Conservation (phyloP, 2,329 filamentous ascomycete genomes). For the Sphaceloma murrayae region DNA sequence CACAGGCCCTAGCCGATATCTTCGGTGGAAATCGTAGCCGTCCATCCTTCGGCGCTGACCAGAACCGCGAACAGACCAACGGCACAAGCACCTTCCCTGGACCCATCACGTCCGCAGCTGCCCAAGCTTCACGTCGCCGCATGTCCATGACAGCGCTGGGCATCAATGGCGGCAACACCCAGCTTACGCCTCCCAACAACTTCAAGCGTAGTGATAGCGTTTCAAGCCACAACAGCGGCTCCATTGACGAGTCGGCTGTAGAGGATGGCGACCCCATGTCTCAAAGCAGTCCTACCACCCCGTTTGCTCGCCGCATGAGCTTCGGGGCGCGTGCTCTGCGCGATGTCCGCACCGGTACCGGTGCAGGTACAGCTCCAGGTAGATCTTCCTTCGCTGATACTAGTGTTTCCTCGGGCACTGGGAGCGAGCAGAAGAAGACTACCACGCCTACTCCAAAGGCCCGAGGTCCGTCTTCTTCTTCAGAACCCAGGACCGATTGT, state of each 20-base stretch:
- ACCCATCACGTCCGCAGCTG: slow-evolving; percentile 41
- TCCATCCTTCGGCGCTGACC: slow-evolving; percentile 20
- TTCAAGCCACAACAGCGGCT: slow-evolving; percentile 34
- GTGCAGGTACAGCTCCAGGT: slow-evolving; percentile 54
- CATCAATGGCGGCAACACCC: slow-evolving; percentile 36
- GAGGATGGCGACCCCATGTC: slow-evolving; percentile 49
- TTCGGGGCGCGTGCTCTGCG: slow-evolving; percentile 74
- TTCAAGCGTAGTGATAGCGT: slow-evolving; percentile 36
- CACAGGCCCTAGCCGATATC: slow-evolving; percentile 41
- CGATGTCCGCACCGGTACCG: slow-evolving; percentile 49
- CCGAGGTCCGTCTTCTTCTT: slow-evolving; percentile 46
- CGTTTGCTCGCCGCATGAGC: slow-evolving; percentile 77
- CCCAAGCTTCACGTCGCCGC: slow-evolving; percentile 41
- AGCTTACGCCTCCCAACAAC: slow-evolving; percentile 35
- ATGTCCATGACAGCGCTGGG: slow-evolving; percentile 43
- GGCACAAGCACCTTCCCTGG: slow-evolving; percentile 25
- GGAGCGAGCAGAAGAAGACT: slow-evolving; percentile 19
- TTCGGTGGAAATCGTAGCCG: slow-evolving; percentile 34
- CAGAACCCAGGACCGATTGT: slow-evolving; percentile 12
- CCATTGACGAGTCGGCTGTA: slow-evolving; percentile 42
- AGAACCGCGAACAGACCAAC: slow-evolving; percentile 25
- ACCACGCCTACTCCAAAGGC: slow-evolving; percentile 32
- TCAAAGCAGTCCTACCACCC: slow-evolving; percentile 56
- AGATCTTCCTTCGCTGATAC: slow-evolving; percentile 39
- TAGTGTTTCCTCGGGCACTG: slow-evolving; percentile 17